phyloP scores from a whole-genome alignment of 1,139 yeast genomes.

The Pichia sp. region DNA sequence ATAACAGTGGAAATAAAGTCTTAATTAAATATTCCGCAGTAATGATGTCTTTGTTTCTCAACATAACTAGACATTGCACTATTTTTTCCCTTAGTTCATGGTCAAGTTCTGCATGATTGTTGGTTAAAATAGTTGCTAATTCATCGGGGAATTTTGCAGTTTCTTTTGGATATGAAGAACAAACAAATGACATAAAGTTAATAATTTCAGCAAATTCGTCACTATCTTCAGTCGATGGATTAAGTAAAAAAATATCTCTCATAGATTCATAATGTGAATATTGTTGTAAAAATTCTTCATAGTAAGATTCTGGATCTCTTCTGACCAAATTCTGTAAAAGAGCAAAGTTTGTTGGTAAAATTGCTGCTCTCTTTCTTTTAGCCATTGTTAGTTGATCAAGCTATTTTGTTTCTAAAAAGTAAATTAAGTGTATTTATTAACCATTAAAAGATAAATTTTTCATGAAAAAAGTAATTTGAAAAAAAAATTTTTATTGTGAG shows the following conservation, averaged over 20 bases:
- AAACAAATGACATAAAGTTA: constrained; percentile 88
- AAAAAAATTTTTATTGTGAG: no score
- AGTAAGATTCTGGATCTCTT: constrained; percentile 88
- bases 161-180: constrained; percentile 82
- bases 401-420: not conserved
- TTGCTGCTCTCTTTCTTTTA: constrained; percentile 83
- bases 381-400: constrained; percentile 45
- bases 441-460: not conserved
- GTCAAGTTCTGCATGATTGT: constrained; percentile 75
- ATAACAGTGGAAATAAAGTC: constrained; percentile 78
- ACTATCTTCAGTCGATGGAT: constrained; percentile 57
- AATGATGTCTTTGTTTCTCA: constrained; percentile 80
- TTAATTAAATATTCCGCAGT: constrained; percentile 75
- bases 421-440: no score
- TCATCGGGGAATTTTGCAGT: constrained; percentile 82
- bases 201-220: constrained; percentile 76
- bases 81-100: constrained; percentile 86
- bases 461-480: not conserved
- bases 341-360: constrained; percentile 86
- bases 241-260: constrained; percentile 73
- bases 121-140: constrained; percentile 56
- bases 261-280: constrained; percentile 87
- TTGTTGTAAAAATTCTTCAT: constrained; percentile 89
- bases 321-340: constrained; percentile 85
- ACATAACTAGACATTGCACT: constrained; percentile 80